phyloP scores from a whole-genome alignment of 805 yeast species.

The Starmerella stellata region DNA sequence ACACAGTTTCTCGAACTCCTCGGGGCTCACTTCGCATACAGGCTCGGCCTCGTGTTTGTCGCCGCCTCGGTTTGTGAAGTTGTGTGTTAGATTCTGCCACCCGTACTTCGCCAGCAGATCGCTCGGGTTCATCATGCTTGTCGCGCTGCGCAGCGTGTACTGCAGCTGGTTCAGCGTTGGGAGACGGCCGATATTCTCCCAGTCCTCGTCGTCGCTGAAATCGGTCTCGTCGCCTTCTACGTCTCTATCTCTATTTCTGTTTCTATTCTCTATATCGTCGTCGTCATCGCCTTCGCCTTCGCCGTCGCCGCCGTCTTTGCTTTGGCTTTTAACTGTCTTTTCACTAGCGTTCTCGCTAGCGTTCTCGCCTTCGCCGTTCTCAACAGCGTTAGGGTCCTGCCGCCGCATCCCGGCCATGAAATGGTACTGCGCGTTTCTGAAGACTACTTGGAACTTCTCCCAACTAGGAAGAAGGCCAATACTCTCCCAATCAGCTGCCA shows the following conservation, averaged over 20 bases:
- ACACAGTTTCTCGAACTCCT: conserved; percentile 23
- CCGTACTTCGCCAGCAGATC: conserved; percentile 14
- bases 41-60: neutral
- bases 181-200: conserved; percentile 13
- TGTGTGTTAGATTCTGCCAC: conserved; percentile 11
- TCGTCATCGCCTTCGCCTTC: conserved; percentile 1
- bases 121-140: conserved; percentile 4
- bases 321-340: neutral
- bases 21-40: neutral
- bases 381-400: neutral
- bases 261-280: conserved; percentile 2
- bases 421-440: conserved; percentile 10
- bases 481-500: conserved; percentile 11
- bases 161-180: conserved; percentile 14
- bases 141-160: conserved; percentile 11
- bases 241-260: too few relatives aligned
- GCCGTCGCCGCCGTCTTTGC: neutral
- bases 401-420: conserved; percentile 10
- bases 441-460: conserved; percentile 11
- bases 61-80: conserved; percentile 1
- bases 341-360: neutral
- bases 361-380: neutral
- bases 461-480: conserved; percentile 12
- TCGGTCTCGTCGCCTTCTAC: conserved; percentile 5
- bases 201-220: conserved; percentile 8